Conservation (phyloP, 176 grass and related monocot species). For the Rhynchospora pubera region DNA sequence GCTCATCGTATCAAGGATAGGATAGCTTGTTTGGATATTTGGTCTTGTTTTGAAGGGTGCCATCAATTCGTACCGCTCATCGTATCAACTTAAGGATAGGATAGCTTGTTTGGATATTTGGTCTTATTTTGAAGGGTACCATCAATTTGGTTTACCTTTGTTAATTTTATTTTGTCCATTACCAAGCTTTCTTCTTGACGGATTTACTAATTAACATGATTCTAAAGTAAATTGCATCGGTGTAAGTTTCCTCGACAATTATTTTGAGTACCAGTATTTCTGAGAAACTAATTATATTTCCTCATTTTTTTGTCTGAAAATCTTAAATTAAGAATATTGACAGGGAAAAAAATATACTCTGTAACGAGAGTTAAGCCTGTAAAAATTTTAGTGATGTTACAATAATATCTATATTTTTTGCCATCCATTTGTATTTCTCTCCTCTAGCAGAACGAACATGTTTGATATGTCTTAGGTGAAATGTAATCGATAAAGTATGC, state of each 20-base stretch:
- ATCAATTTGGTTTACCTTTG: background rate
- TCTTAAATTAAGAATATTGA: background rate
- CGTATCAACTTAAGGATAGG: too few relatives aligned
- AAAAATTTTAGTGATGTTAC: too few relatives aligned
- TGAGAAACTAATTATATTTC: background rate
- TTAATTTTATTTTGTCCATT: background rate
- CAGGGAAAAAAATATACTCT: background rate
- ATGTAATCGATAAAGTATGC: too few relatives aligned
- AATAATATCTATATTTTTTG: too few relatives aligned
- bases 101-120: too few relatives aligned
- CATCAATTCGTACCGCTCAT: too few relatives aligned
- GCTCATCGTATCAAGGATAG: background rate
- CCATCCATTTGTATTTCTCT: too few relatives aligned
- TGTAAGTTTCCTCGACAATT: background rate
- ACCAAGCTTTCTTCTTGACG: background rate
- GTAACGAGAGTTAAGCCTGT: too few relatives aligned
- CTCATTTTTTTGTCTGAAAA: background rate
- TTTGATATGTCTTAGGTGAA: too few relatives aligned
- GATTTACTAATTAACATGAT: background rate
- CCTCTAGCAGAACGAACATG: too few relatives aligned
- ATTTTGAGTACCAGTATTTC: background rate
- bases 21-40: background rate
- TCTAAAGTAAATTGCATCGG: background rate
- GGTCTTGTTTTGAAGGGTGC: background rate
- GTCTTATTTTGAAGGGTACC: too few relatives aligned